Percentiles rank a stretch among this genome's conserved stretches.
Evolutionary conservation across 495 filamentous ascomycete genomes (phyloP).

Genomic region (Pseudevernia furfuracea): DNA sequence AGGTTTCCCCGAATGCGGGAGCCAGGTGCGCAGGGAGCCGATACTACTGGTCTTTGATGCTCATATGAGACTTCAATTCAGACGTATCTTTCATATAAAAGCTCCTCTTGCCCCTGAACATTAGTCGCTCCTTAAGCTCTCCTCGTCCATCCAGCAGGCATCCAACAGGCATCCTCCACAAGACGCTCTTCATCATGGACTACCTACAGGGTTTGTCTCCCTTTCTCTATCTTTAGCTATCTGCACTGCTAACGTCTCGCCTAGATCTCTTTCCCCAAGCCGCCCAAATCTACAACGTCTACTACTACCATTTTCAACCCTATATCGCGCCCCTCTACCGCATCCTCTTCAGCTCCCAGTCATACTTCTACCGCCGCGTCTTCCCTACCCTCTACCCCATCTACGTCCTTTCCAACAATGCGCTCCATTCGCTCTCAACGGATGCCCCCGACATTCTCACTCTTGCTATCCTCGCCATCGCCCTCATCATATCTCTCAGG

Average conservation of each 20-base stretch:
- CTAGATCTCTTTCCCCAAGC: conserved; percentile 38
- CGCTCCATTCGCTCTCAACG: conserved; percentile 43
- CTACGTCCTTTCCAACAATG: conserved; percentile 29
- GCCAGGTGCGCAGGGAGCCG: no score
- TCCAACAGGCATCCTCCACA: not conserved
- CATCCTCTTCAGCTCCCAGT: conserved; percentile 28
- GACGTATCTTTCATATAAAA: not conserved
- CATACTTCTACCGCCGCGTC: conserved; percentile 33
- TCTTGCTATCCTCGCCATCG: conserved; percentile 45
- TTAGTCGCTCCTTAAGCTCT: not conserved
- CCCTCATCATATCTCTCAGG: conserved; percentile 56
- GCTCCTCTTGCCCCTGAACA: not conserved
- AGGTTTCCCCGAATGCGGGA: not conserved
- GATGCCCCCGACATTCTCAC: conserved; percentile 54
- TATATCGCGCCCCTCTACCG: conserved; percentile 32
- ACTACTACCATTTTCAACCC: conserved; percentile 34
- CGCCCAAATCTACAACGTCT: conserved; percentile 31
- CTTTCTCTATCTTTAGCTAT: conserved; percentile 2
- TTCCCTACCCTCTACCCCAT: conserved; percentile 39
- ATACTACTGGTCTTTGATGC: not conserved
- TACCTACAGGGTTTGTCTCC: conserved; percentile 13
- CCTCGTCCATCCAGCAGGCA: not conserved
- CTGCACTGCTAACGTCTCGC: not conserved
- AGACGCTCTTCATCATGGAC: conserved; percentile 17
- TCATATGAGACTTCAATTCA: not conserved